phyloP scores from a whole-genome alignment of 2,329 filamentous ascomycete species.

The Atkinsonella hypoxylon region DNA sequence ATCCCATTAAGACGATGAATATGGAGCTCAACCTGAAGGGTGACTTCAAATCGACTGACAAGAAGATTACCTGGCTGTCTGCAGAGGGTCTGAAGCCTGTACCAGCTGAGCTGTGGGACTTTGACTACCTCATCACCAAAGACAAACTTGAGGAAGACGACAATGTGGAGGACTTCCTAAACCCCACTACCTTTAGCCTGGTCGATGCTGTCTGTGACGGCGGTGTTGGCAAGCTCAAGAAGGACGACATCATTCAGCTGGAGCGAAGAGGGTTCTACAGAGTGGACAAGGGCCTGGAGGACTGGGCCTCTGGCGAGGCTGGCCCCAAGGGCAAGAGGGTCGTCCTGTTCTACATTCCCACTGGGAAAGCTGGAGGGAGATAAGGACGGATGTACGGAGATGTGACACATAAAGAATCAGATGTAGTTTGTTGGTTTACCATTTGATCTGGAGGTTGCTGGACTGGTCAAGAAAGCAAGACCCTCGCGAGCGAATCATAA shows the following conservation, averaged over 20 bases:
- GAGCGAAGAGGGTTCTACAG: slow-evolving; percentile 89
- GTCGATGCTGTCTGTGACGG: slow-evolving; percentile 68
- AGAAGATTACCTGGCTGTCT: slow-evolving; percentile 93
- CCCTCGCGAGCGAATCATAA: no score
- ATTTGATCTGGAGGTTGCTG: no score
- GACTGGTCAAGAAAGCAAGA: no score
- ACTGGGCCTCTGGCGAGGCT: slow-evolving; percentile 39
- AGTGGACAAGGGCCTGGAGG: slow-evolving; percentile 53
- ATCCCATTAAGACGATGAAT: slow-evolving; percentile 56
- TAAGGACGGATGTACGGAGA: slow-evolving; percentile 1
- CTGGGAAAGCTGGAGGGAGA: slow-evolving; percentile 25
- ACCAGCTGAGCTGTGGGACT: slow-evolving; percentile 79
- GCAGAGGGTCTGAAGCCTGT: slow-evolving; percentile 64
- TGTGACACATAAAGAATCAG: background rate
- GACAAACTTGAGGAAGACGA: slow-evolving; percentile 88
- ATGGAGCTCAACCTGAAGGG: slow-evolving; percentile 84
- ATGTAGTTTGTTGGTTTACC: no score
- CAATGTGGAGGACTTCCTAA: slow-evolving; percentile 72
- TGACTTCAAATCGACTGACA: slow-evolving; percentile 88
- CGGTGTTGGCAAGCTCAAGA: slow-evolving; percentile 67
- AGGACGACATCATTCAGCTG: slow-evolving; percentile 87
- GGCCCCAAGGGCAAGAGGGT: slow-evolving; percentile 34
- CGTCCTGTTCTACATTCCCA: slow-evolving; percentile 46
- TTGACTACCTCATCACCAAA: slow-evolving; percentile 91
- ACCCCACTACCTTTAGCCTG: slow-evolving; percentile 60